Evolutionary conservation across 225 moss, liverwort and hornwort genomes (phyloP).

Genomic region (Neckera pumila): DNA sequence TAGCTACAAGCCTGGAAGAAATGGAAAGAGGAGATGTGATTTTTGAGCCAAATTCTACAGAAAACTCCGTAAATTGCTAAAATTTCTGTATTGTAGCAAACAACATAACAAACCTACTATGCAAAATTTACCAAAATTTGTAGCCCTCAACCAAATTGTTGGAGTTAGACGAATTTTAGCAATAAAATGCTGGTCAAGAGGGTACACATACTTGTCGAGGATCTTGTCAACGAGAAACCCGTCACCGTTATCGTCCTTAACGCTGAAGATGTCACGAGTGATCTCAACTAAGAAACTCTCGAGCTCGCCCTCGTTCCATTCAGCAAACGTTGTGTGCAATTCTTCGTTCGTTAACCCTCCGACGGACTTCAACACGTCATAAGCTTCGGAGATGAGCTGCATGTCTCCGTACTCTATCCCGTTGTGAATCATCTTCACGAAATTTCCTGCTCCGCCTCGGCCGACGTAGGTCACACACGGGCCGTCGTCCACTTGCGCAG

Average conservation of each 20-base stretch:
- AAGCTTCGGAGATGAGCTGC: constrained; percentile 90
- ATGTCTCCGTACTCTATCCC: constrained; percentile 94
- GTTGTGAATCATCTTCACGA: constrained; percentile 93
- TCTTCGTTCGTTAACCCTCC: constrained; percentile 76
- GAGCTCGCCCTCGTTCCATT: constrained; percentile 83
- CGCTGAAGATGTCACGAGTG: constrained; percentile 74
- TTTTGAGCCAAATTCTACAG: neutral
- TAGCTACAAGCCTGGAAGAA: neutral
- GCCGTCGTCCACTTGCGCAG: constrained; percentile 83
- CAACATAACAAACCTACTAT: neutral
- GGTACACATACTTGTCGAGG: constrained; percentile 44
- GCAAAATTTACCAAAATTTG: neutral
- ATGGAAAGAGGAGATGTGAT: neutral
- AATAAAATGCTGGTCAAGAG: neutral
- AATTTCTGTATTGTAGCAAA: neutral
- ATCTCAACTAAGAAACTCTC: constrained; percentile 86
- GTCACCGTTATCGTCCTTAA: constrained; percentile 59
- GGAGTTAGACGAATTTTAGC: too few species aligned
- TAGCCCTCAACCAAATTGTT: neutral
- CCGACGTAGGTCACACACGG: constrained; percentile 91
- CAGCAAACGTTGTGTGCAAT: constrained; percentile 47
- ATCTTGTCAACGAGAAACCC: constrained; percentile 86
- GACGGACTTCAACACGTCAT: constrained; percentile 77
- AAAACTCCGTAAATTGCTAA: neutral
- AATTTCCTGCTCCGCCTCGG: constrained; percentile 69